These are phyloP conservation scores for Penstemon eatonii DNA, from an alignment of 257 asterid genomes.

Conservation along the genomic window DNA sequence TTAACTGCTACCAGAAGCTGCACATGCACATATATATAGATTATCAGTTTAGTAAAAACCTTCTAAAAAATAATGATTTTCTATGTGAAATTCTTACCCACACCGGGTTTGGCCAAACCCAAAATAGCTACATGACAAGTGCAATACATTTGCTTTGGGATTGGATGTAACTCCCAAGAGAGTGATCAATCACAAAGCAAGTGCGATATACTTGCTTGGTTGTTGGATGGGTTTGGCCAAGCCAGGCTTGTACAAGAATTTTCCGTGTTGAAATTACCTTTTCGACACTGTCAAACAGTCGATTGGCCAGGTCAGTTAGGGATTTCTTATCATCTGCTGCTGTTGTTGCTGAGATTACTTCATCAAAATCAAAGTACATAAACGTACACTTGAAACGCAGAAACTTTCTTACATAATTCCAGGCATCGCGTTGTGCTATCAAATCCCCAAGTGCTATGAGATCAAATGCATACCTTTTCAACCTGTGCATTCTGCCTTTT, in stretches of 20 bases:
- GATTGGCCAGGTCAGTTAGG: conserved; percentile 67
- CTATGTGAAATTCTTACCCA: too few species aligned
- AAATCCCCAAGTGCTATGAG: conserved; percentile 77
- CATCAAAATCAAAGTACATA: conserved; percentile 80
- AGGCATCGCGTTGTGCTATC: conserved; percentile 59
- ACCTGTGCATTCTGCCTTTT: conserved; percentile 57
- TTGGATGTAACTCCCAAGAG: too few species aligned
- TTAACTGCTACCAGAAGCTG: conserved; percentile 69
- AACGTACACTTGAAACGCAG: conserved; percentile 62
- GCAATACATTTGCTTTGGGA: too few species aligned
- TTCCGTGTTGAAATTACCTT: conserved; percentile 38
- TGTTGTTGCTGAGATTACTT: conserved; percentile 68
- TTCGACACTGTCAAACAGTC: conserved; percentile 72
- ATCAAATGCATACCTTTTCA: conserved; percentile 74
- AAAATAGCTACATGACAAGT: too few species aligned
- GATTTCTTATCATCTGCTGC: conserved; percentile 49
- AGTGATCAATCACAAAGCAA: too few species aligned
- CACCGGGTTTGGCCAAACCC: too few species aligned
- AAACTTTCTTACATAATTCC: conserved; percentile 69
- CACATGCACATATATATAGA: background rate
- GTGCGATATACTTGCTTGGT: too few species aligned
- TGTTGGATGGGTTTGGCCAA: too few species aligned
- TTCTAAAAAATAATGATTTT: background rate
- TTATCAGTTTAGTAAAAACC: background rate
- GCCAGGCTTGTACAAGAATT: too few species aligned